Evolutionary conservation across 1,284 basidiomycete species (phyloP), one percentile per base, ranked within the genome.

Genomic region (Lentinula novae-zelandiae): DNA sequence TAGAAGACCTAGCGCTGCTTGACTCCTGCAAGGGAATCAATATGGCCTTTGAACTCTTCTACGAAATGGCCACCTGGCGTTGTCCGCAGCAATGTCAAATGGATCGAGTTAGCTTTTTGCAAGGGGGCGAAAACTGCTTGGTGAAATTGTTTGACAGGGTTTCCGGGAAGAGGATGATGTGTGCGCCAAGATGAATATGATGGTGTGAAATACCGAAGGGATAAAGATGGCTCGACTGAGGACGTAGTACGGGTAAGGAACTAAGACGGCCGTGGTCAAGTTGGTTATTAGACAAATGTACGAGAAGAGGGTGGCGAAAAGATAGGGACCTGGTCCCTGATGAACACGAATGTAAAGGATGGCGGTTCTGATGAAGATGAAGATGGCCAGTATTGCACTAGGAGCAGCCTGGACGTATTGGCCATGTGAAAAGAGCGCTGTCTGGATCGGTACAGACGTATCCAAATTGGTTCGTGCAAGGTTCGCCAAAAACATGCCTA

Each of bases 181-280:
- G 83, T 13, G 75, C 69, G n/a, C n/a, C 5, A 82, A 53, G 53
- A 92, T 73, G 10, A 83, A 74, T 36, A 92, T 67, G 0, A 78
- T 86, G 3, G 83, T 80, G 67, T 91, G 87, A 62, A 91, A 73
- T 0, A 76, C 71, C 5, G 92, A 68, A 0, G 91, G 90, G 1
- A 92, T 55, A n/a, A 87, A 66, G 42, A 92, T 80, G 0, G 71
- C 60, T 67, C 76, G 67, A 42, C 85, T 86, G 17, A 85, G 70
- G 74, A 81, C 61, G 70, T 92, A 92, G 67, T 81, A 82, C 0
- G 89, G 82, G 64, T 79, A 92, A 0, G 90, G 91, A 65, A 83
- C 87, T 7, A 92, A 72, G 8, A 73, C 80, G 0, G 83, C 81
- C 1, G 83, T 85, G 36, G 36, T 9, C 36, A 8, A 38, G 46